These are phyloP conservation scores for Nidularia sp. DNA, from an alignment of 768 basidiomycete species.

Conservation along the genomic window DNA sequence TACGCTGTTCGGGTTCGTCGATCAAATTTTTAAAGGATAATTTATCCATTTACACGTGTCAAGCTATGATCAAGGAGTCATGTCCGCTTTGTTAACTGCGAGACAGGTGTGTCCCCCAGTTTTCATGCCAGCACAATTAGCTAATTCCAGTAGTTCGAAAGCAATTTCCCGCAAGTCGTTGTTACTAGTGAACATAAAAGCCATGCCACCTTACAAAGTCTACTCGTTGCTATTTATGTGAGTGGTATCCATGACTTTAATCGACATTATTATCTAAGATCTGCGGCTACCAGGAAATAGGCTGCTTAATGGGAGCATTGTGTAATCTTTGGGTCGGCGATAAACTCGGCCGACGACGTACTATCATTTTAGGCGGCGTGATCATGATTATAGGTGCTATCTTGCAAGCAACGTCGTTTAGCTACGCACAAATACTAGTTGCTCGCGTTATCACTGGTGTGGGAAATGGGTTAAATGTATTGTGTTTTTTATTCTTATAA, in stretches of 20 bases:
- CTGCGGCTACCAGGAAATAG: conserved; percentile 43
- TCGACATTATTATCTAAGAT: too few species aligned
- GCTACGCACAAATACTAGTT: conserved; percentile 58
- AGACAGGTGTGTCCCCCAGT: conserved; percentile 29
- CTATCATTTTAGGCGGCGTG: conserved; percentile 53
- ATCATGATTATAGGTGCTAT: conserved; percentile 64
- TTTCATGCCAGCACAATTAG: background rate
- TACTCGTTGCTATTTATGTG: conserved; percentile 58
- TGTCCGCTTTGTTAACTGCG: conserved; percentile 62
- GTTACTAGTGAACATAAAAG: conserved; percentile 29
- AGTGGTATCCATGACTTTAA: conserved; percentile 8
- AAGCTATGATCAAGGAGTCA: conserved; percentile 69
- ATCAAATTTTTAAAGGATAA: background rate
- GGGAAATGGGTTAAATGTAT: conserved; percentile 61
- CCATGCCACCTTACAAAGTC: conserved; percentile 55
- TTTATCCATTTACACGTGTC: background rate
- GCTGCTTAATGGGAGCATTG: conserved; percentile 60
- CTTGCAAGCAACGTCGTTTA: conserved; percentile 51
- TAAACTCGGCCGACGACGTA: conserved; percentile 50
- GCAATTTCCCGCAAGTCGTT: conserved; percentile 51
- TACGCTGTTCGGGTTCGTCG: conserved; percentile 53
- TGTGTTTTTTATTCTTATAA: conserved; percentile 7
- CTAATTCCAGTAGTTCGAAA: conserved; percentile 40
- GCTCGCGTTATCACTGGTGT: conserved; percentile 58
- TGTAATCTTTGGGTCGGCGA: conserved; percentile 62